These are phyloP conservation scores for Solanum microdontum DNA, from an alignment of 257 asterid species.

Conservation along the genomic window DNA sequence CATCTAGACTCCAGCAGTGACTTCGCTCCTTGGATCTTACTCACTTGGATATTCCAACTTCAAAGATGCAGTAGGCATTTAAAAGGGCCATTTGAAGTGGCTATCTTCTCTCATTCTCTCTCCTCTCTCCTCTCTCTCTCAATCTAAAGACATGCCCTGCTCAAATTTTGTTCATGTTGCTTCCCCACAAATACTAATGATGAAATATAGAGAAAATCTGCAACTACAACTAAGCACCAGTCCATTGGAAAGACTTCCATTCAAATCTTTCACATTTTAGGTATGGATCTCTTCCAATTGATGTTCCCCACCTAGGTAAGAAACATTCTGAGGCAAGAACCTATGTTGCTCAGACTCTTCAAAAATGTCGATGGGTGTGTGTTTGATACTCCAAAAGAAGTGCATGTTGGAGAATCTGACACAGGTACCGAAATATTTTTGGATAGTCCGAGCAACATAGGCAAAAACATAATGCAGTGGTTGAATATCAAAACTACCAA, in stretches of 20 bases:
- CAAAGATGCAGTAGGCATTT: too few species aligned
- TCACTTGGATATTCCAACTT: too few species aligned
- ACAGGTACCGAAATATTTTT: not conserved
- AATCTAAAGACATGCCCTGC: too few species aligned
- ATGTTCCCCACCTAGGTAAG: not conserved
- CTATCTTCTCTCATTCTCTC: too few species aligned
- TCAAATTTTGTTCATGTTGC: not conserved
- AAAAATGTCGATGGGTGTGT: not conserved
- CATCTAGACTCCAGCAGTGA: too few species aligned
- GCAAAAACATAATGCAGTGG: not conserved
- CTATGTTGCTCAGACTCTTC: not conserved
- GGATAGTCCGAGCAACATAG: not conserved
- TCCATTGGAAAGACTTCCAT: not conserved
- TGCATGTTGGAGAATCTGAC: not conserved
- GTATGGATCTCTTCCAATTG: not conserved
- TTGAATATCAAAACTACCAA: not conserved
- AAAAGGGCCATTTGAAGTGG: too few species aligned
- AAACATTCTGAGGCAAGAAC: not conserved
- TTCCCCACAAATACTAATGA: not conserved
- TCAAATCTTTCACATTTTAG: not conserved
- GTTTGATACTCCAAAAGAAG: not conserved
- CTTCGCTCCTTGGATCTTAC: too few species aligned
- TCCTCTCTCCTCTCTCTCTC: too few species aligned
- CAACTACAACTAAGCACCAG: not conserved
- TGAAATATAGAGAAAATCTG: not conserved